Evolutionary conservation across 2,329 filamentous ascomycete genomes (phyloP), one percentile per base, ranked within the genome.

Genomic region (Grosmannia serpens): DNA sequence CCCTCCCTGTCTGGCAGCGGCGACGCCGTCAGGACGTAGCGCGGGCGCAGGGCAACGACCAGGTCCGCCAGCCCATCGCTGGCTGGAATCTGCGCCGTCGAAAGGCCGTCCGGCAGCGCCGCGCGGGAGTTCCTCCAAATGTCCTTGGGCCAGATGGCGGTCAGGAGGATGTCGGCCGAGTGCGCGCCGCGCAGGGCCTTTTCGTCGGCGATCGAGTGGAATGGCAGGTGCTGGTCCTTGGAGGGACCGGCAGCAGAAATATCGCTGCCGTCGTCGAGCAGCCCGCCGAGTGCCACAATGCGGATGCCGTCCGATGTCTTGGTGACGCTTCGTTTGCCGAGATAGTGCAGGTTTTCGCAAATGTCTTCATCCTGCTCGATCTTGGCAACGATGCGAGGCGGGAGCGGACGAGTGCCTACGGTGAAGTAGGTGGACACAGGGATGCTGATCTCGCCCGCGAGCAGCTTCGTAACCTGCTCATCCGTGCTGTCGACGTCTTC

Each of bases 391-490:
- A 96, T 81, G 33, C 76, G 74, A 3, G 77, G 71, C 0, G 94
- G 94, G 7, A 99, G 77, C n/a, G 85, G 74, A 53, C 78, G 78
- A 44, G 77, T 84, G 64, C 89, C 91, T 61, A 96, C 78, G 3
- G 89, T 89, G 70, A 97, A 99, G 74, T 99, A 99, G 10, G 88
- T 95, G 1, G 91, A 86, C 1, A 97, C 75, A 3, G 91, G 86
- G 5, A 97, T 77, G 26, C 77, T 69, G 56, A 95, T 85, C 13
- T 81, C 77, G n/a, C 90, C 90, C 29, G 81, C 73, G 1, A 97
- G 72, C 4, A 99, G 79, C 11, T 81, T 78, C 13, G 77, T 73
- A 6, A 94, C 72, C 11, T 73, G 69, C 15, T 82, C 77, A 47
- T 84, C 77, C 8, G 41, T 52, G 58, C 29, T 13, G 2, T 58